Evolutionary conservation across 2,329 filamentous ascomycete genomes (phyloP).

Genomic region (Colletotrichum trifolii): DNA sequence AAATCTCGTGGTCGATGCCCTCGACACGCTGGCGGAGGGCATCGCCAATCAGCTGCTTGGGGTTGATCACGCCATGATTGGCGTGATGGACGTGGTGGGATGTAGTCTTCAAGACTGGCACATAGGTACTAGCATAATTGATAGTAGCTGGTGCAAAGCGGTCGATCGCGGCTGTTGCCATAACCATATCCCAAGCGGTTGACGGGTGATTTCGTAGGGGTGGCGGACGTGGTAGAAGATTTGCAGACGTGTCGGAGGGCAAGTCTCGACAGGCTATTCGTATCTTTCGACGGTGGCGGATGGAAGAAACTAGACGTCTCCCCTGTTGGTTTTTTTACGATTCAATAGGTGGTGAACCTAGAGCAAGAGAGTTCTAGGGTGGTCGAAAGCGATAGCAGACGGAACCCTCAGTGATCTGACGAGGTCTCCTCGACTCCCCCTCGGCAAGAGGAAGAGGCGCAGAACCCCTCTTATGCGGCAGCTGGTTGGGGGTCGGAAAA

Average conservation of each 20-base stretch:
- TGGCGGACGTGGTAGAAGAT: slow-evolving; percentile 3
- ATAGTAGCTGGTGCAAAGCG: slow-evolving; percentile 59
- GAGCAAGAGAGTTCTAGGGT: slow-evolving; percentile 76
- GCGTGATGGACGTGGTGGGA: slow-evolving; percentile 52
- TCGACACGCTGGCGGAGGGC: slow-evolving; percentile 88
- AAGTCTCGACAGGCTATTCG: slow-evolving; percentile 34
- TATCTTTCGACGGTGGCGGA: slow-evolving; percentile 29
- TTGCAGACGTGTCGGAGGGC: slow-evolving; percentile 27
- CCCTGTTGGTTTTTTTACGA: neutral
- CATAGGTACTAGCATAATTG: slow-evolving; percentile 56
- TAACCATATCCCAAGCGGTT: slow-evolving; percentile 68
- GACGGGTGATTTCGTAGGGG: slow-evolving; percentile 38
- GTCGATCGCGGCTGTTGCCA: slow-evolving; percentile 71
- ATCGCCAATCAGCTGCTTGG: slow-evolving; percentile 87
- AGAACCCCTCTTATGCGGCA: slow-evolving; percentile 99
- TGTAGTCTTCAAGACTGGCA: slow-evolving; percentile 61
- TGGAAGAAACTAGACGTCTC: slow-evolving; percentile 22
- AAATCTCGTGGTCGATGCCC: slow-evolving; percentile 85
- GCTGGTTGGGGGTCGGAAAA: slow-evolving; percentile 77
- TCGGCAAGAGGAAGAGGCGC: slow-evolving; percentile 99
- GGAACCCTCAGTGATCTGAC: slow-evolving; percentile 90
- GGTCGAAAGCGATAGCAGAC: slow-evolving; percentile 95
- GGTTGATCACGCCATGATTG: slow-evolving; percentile 54
- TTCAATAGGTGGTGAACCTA: slow-evolving; percentile 37
- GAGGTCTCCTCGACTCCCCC: slow-evolving; percentile 99